phyloP scores from a whole-genome alignment of 306 rosid genomes.

The Quercus robur region DNA sequence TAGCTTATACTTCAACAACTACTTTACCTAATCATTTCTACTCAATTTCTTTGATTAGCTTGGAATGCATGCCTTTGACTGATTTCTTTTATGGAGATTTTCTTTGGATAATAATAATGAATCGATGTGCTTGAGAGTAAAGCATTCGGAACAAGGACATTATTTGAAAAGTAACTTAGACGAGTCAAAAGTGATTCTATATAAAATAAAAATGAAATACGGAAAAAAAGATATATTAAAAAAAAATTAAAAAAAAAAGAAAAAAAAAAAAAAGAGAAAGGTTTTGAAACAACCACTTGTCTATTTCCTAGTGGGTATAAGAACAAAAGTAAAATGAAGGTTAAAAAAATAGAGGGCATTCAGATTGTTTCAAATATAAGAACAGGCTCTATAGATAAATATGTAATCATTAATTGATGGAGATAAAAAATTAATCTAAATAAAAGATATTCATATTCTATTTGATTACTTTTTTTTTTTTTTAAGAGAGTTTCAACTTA shows the following conservation, averaged over 20 bases:
- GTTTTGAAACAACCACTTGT: background rate
- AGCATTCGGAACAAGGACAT: constrained; percentile 5
- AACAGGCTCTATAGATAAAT: no score
- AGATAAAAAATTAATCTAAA: no score
- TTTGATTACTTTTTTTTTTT: no score
- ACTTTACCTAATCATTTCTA: background rate
- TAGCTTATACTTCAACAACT: background rate
- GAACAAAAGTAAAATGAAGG: no score
- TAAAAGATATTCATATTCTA: no score
- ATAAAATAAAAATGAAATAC: background rate
- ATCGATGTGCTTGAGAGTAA: background rate
- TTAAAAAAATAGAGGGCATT: no score
- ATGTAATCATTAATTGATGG: no score
- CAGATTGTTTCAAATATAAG: no score
- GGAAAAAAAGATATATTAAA: no score
- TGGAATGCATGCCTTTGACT: constrained; percentile 24
- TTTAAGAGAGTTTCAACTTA: no score
- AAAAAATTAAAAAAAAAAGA: background rate
- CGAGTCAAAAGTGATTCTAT: constrained; percentile 5
- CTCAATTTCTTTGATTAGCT: constrained; percentile 14
- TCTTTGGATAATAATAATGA: background rate
- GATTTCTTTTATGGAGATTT: background rate
- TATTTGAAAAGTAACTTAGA: background rate
- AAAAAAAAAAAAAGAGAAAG: background rate
- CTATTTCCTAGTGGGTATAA: background rate